phyloP scores from a whole-genome alignment of 1,139 yeast species.

The Candida tetrigidarum region DNA sequence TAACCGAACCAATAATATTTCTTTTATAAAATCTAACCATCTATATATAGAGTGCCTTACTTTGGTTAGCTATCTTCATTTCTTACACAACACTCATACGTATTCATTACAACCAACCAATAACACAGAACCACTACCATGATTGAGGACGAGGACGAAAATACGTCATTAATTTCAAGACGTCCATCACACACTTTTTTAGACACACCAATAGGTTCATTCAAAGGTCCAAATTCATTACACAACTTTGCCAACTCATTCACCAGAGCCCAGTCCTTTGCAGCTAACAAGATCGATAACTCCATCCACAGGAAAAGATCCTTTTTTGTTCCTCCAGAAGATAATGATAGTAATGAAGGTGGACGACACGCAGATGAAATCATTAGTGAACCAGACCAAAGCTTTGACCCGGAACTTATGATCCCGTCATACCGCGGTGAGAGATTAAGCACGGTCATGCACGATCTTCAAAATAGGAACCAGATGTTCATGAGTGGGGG shows the following conservation, averaged over 20 bases:
- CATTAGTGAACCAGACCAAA: constrained; percentile 36
- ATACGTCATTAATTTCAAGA: constrained; percentile 18
- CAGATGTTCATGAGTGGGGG: constrained; percentile 28
- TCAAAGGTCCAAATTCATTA: constrained; percentile 50
- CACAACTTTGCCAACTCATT: constrained; percentile 53
- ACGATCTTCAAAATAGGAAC: constrained; percentile 35
- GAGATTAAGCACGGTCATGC: constrained; percentile 59
- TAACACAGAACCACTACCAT: not conserved
- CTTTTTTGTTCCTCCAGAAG: constrained; percentile 39
- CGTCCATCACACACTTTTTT: constrained; percentile 33
- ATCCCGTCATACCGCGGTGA: constrained; percentile 69
- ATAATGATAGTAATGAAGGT: no score
- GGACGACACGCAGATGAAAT: constrained; percentile 53
- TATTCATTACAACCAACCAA: not conserved
- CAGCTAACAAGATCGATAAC: constrained; percentile 48
- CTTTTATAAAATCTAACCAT: no score
- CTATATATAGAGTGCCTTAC: no score
- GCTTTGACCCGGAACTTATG: constrained; percentile 74
- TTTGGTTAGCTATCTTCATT: no score
- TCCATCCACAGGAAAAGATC: constrained; percentile 48
- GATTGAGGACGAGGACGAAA: constrained; percentile 14
- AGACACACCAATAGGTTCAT: constrained; percentile 49
- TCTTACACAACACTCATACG: no score
- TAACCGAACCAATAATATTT: no score
- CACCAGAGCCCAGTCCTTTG: constrained; percentile 52